A percentile compares a stretch with the other conserved stretches of the same genome.
Evolutionary conservation across 164 flowering plant species (phyloP).

Genomic region (Berberis thunbergii): DNA sequence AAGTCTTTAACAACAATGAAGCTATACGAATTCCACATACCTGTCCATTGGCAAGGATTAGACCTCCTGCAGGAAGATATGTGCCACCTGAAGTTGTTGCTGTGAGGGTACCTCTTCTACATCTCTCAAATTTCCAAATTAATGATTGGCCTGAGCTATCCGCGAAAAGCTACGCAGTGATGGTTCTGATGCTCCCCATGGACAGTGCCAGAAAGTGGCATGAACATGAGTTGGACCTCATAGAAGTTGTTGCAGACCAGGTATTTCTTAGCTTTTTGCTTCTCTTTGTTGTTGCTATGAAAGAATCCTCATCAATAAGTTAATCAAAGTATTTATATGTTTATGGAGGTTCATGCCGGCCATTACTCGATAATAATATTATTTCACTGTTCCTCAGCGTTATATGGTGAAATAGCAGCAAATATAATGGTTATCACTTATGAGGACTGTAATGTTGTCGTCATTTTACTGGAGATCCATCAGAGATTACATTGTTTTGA

Average conservation of each 20-base stretch:
- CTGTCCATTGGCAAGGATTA: conserved; percentile 48
- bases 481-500: too few species aligned
- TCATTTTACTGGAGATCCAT: too few species aligned
- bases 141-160: conserved; percentile 56
- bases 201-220: conserved; percentile 59
- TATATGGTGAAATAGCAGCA: too few species aligned
- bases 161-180: conserved; percentile 52
- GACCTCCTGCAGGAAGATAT: conserved; percentile 39
- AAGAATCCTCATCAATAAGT: too few species aligned
- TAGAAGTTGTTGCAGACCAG: conserved; percentile 84
- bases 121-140: conserved; percentile 54
- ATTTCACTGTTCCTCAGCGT: too few species aligned
- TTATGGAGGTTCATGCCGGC: too few species aligned
- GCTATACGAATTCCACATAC: conserved; percentile 47
- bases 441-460: too few species aligned
- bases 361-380: too few species aligned
- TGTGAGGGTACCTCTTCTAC: conserved; percentile 61
- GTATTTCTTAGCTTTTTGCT: conserved; percentile 13
- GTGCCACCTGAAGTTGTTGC: conserved; percentile 61
- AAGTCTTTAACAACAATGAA: conserved; percentile 45
- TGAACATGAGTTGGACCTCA: conserved; percentile 70
- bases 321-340: too few species aligned
- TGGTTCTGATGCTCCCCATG: conserved; percentile 61
- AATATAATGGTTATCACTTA: too few species aligned
- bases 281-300: neutral